Evolutionary conservation across 345 rosid genomes (phyloP), one percentile per base, ranked within the genome.

Genomic region (Brassica cretica): DNA sequence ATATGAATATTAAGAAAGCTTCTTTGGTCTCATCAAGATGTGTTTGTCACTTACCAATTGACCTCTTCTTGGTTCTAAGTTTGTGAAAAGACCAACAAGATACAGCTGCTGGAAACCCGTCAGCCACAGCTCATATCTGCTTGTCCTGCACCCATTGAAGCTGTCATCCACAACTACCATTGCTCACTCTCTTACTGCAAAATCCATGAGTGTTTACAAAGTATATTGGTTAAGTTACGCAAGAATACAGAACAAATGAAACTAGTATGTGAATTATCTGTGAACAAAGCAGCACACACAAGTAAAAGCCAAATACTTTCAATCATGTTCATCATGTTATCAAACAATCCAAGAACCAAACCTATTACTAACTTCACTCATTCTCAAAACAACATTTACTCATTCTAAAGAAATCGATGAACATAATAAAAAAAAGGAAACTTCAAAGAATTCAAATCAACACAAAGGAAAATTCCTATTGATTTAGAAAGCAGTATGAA

Each of bases 141-240:
- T n/a, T n/a, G n/a, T n/a, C n/a, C n/a, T n/a, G n/a, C n/a, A 37
- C 53, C 72, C 56, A 59, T 21, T 46, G 77, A 58, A 72, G 68
- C 4, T 72, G n/a, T 78, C 77, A 19, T 78, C 77, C 15, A 55
- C 73, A 2, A 66, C 68, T 72, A 32, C 77, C 81, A 72, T 78
- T 78, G 51, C 51, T n/a, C n/a, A 41, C 14, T 41, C 51, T 41
- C 51, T 41, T 41, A 10, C 51, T 41, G 51, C 51, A 41, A 29
- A 14, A 41, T 41, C 51, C 51, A 41, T 10, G n/a, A 41, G 30
- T 5, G 5, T 37, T 37, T 37, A 37, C 44, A 37, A 29, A 29
- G 51, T 9, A n/a, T 41, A 41, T 41, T 11, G 30, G 4, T 29
- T 29, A 29, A 29, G 35, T 46, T 12, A 46, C 5, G 14, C 14